Evolutionary conservation across 208 protist genomes (phyloP).

Genomic region (Phytomonas serpens): DNA sequence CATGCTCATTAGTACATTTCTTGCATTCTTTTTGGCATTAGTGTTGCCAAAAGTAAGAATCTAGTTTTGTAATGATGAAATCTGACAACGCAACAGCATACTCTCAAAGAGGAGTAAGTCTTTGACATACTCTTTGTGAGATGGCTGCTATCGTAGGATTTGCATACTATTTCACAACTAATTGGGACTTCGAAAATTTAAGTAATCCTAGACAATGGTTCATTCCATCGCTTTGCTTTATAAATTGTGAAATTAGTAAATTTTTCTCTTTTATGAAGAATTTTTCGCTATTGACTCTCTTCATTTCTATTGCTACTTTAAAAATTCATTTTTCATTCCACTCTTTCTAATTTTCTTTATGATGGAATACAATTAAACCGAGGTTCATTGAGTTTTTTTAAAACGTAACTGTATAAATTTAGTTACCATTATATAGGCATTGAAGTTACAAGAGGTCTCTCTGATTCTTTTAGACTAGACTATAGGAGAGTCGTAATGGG

Average conservation of each 20-base stretch:
- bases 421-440: neutral
- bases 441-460: neutral
- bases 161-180: neutral
- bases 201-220: neutral
- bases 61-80: neutral
- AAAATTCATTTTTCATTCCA: neutral
- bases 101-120: neutral
- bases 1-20: neutral
- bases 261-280: constrained; percentile 2
- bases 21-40: neutral
- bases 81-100: neutral
- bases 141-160: neutral
- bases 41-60: neutral
- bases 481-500: neutral
- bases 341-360: constrained; percentile 4
- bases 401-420: neutral
- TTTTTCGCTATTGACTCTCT: neutral
- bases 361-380: neutral
- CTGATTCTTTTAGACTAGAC: neutral
- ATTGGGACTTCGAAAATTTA: neutral
- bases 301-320: constrained; percentile 2
- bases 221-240: neutral
- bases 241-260: neutral
- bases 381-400: neutral
- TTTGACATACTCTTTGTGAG: neutral